A percentile compares a stretch with the other conserved stretches of the same genome.
Evolutionary conservation across 148 eudicot genomes (phyloP).

Genomic region (Amaranthus cruentus): DNA sequence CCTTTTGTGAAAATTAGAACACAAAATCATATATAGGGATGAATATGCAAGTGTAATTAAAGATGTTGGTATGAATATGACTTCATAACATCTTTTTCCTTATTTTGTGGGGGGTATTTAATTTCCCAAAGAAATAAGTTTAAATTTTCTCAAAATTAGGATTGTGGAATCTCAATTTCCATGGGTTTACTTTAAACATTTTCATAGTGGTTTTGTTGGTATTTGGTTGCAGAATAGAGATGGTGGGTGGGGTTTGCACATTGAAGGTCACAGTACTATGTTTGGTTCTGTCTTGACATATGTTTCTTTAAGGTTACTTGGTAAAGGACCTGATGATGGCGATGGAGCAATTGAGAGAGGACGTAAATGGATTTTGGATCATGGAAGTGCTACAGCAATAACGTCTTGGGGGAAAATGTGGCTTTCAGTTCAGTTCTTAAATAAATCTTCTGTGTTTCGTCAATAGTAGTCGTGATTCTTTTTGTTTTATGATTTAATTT

Average conservation of each 20-base stretch:
- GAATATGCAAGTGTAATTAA: too few relatives aligned
- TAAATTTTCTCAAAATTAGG: neutral
- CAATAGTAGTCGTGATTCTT: neutral
- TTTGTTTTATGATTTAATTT: conserved; percentile 7
- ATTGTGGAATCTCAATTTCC: neutral
- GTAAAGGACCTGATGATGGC: conserved; percentile 84
- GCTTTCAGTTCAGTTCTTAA: conserved; percentile 76
- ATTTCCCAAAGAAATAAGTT: neutral
- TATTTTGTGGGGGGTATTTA: too few relatives aligned
- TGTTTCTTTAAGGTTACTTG: conserved; percentile 89
- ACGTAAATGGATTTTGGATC: conserved; percentile 77
- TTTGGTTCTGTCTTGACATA: conserved; percentile 87
- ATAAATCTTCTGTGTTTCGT: conserved; percentile 3
- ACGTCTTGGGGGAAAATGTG: conserved; percentile 99
- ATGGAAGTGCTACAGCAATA: conserved; percentile 87
- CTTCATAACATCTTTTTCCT: too few relatives aligned
- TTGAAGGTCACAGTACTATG: conserved; percentile 96
- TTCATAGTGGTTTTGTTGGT: neutral
- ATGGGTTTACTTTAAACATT: neutral
- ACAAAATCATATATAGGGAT: too few relatives aligned
- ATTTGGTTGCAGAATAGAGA: conserved; percentile 63
- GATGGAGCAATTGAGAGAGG: conserved; percentile 89
- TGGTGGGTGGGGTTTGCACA: conserved; percentile 99
- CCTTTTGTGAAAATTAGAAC: too few relatives aligned
- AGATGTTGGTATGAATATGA: too few relatives aligned